A percentile compares a stretch with the other conserved stretches of the same genome.
These are phyloP conservation scores for Paxillus ammoniavirescens DNA, from an alignment of 768 basidiomycete genomes.

Conservation along the genomic window DNA sequence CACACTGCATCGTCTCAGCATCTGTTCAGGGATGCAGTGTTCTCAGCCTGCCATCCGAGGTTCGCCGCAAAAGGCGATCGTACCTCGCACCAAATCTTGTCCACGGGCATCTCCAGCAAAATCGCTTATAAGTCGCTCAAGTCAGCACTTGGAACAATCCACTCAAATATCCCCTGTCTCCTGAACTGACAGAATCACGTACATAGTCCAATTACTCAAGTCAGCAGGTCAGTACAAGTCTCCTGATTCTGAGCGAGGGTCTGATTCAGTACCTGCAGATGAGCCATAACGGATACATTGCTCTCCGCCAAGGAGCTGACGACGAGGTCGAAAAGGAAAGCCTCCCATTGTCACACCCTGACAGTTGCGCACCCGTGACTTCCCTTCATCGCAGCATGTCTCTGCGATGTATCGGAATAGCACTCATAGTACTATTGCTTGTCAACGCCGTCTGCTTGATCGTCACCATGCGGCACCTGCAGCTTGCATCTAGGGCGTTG, in stretches of 20 bases:
- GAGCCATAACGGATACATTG: constrained; percentile 9
- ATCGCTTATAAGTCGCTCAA: no score
- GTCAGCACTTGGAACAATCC: no score
- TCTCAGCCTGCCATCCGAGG: no score
- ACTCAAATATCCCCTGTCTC: no score
- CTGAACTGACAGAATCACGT: no score
- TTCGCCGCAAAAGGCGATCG: constrained; percentile 2
- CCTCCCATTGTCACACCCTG: constrained; percentile 10
- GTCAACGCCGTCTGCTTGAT: constrained; percentile 25
- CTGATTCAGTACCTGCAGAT: constrained; percentile 15
- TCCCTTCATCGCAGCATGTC: background rate
- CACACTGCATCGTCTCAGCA: background rate
- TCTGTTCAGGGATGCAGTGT: no score
- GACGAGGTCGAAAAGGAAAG: constrained; percentile 16
- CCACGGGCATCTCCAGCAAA: background rate
- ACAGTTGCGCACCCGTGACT: background rate
- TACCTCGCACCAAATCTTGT: background rate
- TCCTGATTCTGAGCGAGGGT: background rate
- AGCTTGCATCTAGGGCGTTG: constrained; percentile 13
- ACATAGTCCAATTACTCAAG: no score
- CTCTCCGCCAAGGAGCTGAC: constrained; percentile 8
- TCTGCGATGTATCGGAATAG: constrained; percentile 12
- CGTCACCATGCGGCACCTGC: constrained; percentile 14
- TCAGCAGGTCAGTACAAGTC: no score
- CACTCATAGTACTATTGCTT: constrained; percentile 18